Conservation (phyloP, 352 stramenopile genomes). For the Globisporangium echinulatum region DNA sequence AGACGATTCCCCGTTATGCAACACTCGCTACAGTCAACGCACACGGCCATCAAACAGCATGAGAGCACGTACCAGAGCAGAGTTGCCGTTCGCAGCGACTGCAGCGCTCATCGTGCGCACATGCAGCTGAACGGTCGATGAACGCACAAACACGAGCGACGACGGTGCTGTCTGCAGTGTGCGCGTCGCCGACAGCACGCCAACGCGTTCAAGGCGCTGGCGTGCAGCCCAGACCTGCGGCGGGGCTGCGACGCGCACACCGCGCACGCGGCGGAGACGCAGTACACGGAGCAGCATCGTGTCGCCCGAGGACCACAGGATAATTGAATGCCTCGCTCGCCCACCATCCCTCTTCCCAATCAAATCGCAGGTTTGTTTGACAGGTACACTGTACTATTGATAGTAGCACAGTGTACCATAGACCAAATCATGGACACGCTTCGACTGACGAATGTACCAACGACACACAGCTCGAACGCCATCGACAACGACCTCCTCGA, state of each 20-base stretch:
- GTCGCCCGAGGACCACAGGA: not conserved
- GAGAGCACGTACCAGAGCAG: conserved; percentile 4
- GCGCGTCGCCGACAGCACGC: not conserved
- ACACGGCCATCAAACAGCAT: not conserved
- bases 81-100: not conserved
- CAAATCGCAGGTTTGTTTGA: not conserved
- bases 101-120: conserved; percentile 10
- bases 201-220: not conserved
- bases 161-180: conserved; percentile 1
- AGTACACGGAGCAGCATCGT: conserved; percentile 17
- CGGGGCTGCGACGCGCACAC: not conserved
- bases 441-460: too few species aligned
- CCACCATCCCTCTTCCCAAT: not conserved
- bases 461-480: too few species aligned
- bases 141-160: not conserved
- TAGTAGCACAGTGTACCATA: too few species aligned
- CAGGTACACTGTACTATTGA: not conserved
- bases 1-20: too few species aligned
- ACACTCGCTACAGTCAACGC: too few species aligned
- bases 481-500: too few species aligned
- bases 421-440: too few species aligned
- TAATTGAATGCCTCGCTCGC: too few species aligned
- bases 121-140: not conserved
- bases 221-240: not conserved
- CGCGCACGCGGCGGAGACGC: conserved; percentile 8